phyloP scores from a whole-genome alignment of 495 filamentous ascomycete genomes.

The Hypomontagnella monticulosa region DNA sequence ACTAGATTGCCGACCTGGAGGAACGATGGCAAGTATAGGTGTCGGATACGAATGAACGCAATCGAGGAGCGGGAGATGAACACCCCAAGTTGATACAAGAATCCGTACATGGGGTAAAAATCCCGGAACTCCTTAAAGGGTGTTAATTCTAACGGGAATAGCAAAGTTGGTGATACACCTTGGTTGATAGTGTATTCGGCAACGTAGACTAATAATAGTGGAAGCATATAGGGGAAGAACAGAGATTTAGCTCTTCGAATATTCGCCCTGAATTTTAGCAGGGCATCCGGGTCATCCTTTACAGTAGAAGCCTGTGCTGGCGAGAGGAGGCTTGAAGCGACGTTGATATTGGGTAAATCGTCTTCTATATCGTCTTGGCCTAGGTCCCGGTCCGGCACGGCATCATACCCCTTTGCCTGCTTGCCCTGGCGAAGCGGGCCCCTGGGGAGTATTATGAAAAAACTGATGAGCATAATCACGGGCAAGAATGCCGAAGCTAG shows the following conservation, averaged over 20 bases:
- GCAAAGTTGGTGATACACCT: constrained; percentile 85
- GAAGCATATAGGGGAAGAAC: constrained; percentile 78
- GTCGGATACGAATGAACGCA: constrained; percentile 82
- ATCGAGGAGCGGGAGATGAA: constrained; percentile 92
- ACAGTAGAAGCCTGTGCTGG: constrained; percentile 46
- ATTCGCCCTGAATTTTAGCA: constrained; percentile 56
- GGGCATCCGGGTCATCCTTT: constrained; percentile 32
- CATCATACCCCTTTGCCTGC: constrained; percentile 53
- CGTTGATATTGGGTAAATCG: constrained; percentile 36
- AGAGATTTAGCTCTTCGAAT: constrained; percentile 54
- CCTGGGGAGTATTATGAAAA: constrained; percentile 80
- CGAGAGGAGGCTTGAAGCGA: constrained; percentile 52
- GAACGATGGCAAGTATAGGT: constrained; percentile 83
- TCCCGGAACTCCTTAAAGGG: constrained; percentile 84
- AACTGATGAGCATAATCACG: constrained; percentile 81
- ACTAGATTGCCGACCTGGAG: constrained; percentile 83
- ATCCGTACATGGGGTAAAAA: constrained; percentile 91
- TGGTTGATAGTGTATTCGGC: constrained; percentile 98
- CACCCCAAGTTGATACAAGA: constrained; percentile 92
- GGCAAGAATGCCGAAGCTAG: constrained; percentile 82
- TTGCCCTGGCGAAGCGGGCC: constrained; percentile 60
- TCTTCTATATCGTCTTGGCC: constrained; percentile 53
- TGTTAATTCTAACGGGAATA: constrained; percentile 79
- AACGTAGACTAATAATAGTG: constrained; percentile 89
- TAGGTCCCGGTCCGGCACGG: constrained; percentile 54